Conservation (phyloP, 768 basidiomycete genomes). For the Brasilioporus rufonigricans region DNA sequence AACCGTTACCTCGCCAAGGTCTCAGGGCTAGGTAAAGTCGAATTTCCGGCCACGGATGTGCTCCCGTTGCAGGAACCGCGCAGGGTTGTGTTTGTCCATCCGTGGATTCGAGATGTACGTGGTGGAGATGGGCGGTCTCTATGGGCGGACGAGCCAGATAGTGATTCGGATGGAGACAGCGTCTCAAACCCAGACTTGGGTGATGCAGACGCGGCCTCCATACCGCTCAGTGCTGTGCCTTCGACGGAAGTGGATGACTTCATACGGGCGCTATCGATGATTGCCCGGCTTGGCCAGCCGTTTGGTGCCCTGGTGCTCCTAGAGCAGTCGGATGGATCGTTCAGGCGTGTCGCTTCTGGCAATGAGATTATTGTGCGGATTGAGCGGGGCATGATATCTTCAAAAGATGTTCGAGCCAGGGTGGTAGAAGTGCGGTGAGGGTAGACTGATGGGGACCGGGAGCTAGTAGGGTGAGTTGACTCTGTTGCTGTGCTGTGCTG, state of each 20-base stretch:
- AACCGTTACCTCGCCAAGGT: neutral
- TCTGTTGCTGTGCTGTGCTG: too few species aligned
- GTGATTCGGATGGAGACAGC: neutral
- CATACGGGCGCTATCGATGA: neutral
- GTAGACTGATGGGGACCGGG: too few species aligned
- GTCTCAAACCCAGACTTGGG: neutral
- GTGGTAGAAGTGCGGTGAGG: neutral
- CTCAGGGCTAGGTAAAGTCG: neutral
- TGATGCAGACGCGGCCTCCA: too few species aligned
- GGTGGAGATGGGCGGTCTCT: neutral
- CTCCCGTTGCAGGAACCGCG: neutral
- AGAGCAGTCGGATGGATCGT: too few species aligned
- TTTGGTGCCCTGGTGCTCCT: neutral
- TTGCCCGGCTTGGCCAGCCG: neutral
- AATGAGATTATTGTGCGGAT: neutral
- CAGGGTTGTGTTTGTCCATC: slow-evolving; percentile 2
- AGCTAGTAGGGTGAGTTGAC: too few species aligned
- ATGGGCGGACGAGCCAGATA: too few species aligned
- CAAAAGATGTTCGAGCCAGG: neutral
- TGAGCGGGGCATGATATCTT: neutral
- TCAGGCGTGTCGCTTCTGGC: neutral
- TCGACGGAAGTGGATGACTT: neutral
- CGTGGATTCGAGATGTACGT: slow-evolving; percentile 3
- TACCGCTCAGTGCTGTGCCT: neutral
- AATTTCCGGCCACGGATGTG: neutral